Conservation (phyloP, 2,329 filamentous ascomycete genomes). For the Penicillium concentricum region DNA sequence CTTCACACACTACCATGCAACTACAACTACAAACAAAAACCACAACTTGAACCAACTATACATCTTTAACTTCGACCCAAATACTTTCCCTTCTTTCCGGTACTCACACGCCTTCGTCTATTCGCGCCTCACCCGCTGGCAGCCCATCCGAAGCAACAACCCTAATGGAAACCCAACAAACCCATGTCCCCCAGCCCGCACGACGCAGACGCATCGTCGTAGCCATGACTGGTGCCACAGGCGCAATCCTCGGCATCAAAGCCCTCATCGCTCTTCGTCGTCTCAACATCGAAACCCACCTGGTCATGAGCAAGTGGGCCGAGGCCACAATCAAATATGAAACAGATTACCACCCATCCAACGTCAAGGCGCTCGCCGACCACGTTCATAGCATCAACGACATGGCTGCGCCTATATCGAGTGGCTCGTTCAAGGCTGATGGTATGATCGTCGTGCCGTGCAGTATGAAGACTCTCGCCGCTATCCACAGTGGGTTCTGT, state of each 20-base stretch:
- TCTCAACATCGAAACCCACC: slow-evolving; percentile 50
- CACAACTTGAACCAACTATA: too few species aligned
- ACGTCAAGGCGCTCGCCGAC: slow-evolving; percentile 42
- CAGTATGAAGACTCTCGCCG: slow-evolving; percentile 51
- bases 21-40: too few species aligned
- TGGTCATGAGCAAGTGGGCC: slow-evolving; percentile 52
- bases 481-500: slow-evolving; percentile 42
- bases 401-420: slow-evolving; percentile 47
- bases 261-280: slow-evolving; percentile 42
- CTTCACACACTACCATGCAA: too few species aligned
- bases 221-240: slow-evolving; percentile 53
- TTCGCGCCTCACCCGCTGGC: too few species aligned
- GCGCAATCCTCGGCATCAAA: slow-evolving; percentile 46
- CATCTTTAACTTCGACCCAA: too few species aligned
- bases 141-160: too few species aligned
- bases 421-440: slow-evolving; percentile 46
- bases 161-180: too few species aligned
- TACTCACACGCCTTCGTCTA: too few species aligned
- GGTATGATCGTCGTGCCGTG: slow-evolving; percentile 52
- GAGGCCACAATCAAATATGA: slow-evolving; percentile 51
- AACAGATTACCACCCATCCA: slow-evolving; percentile 40
- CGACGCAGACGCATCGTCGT: slow-evolving; percentile 42
- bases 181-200: background rate
- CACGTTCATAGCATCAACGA: slow-evolving; percentile 44
- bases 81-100: too few species aligned